Evolutionary conservation across 305 asterid genomes (phyloP).

Genomic region (Fraxinus angustifolia): DNA sequence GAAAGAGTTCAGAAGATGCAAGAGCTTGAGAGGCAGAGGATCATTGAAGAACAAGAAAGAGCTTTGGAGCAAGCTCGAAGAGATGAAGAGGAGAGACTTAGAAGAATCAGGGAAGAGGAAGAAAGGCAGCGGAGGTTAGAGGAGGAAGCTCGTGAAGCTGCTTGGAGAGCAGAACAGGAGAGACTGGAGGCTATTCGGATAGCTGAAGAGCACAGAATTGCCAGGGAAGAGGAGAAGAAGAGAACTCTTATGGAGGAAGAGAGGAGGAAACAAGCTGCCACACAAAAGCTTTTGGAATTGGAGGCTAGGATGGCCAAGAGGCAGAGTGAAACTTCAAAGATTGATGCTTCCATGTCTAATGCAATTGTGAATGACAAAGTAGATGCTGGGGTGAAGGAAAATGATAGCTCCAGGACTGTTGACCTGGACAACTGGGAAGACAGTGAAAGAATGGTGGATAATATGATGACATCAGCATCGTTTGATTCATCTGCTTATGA

Average conservation of each 20-base stretch:
- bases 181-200: constrained; percentile 62
- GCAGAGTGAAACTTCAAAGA: constrained; percentile 46
- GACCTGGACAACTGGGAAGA: constrained; percentile 87
- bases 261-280: constrained; percentile 92
- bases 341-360: constrained; percentile 34
- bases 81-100: constrained; percentile 83
- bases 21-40: constrained; percentile 83
- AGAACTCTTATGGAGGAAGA: constrained; percentile 76
- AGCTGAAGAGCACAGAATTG: constrained; percentile 73
- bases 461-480: constrained; percentile 49
- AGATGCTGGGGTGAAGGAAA: constrained; percentile 43
- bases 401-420: constrained; percentile 32
- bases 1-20: constrained; percentile 97
- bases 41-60: constrained; percentile 88
- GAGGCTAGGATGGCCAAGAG: constrained; percentile 90
- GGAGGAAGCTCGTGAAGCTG: constrained; percentile 90
- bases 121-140: constrained; percentile 60
- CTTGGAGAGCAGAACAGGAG: constrained; percentile 92
- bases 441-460: constrained; percentile 75
- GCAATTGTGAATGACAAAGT: constrained; percentile 44
- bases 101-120: constrained; percentile 81
- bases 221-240: constrained; percentile 86
- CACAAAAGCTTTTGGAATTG: constrained; percentile 79
- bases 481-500: constrained; percentile 48
- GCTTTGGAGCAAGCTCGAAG: constrained; percentile 73